Base-by-base conservation (phyloP, 176 grass and related monocot species). In the Panicum miliaceum region DNA sequence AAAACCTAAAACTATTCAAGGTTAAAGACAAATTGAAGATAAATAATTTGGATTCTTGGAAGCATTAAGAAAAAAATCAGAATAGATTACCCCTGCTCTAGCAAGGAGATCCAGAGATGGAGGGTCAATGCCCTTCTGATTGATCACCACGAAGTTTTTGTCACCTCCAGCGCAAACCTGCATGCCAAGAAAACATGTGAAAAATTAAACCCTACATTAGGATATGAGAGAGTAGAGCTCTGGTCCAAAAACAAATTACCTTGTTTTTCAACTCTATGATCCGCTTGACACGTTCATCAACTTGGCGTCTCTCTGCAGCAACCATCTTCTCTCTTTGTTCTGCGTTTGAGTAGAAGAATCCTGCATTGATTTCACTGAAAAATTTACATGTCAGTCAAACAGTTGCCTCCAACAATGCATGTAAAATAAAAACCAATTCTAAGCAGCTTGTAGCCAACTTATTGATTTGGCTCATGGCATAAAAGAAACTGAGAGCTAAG, bases 301-400 rank as follows among this genome's bases (percentile, higher is more conserved):
- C 96, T 92, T 93, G 91, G n/a, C 85, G 93, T 36, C 96, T 90
- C 82, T 99, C 93, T 76, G 89, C 96, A 90, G 88, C 61, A 84
- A 99, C 89, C 96, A 99, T 99, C 81, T 96, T 95, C 81, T 99
- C 96, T 80, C 96, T 96, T 87, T 99, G 96, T 71, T 99, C 96
- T 11, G 93, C 91, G 36, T 85, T 98, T 11, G 93, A 99, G 89
- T 99, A 98, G 86, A 99, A 96, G 76, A 99, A 99, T 27, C 93
- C 96, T 85, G 93, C 96, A 96, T 99, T 99, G 89, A 99, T 92
- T 92, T 99, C 96, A 90, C 93, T 96, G 88, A 75, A 3, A 71
- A 83, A 76, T 65, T 71, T 43, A 29, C 41, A 48, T 40, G 56
- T 94, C 50, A 92, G 85, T 80, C n/a, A 59, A 16, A 47, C 13